These are phyloP conservation scores for Cladosporium oxysporum DNA, from an alignment of 2,329 filamentous ascomycete species.

Conservation along the genomic window DNA sequence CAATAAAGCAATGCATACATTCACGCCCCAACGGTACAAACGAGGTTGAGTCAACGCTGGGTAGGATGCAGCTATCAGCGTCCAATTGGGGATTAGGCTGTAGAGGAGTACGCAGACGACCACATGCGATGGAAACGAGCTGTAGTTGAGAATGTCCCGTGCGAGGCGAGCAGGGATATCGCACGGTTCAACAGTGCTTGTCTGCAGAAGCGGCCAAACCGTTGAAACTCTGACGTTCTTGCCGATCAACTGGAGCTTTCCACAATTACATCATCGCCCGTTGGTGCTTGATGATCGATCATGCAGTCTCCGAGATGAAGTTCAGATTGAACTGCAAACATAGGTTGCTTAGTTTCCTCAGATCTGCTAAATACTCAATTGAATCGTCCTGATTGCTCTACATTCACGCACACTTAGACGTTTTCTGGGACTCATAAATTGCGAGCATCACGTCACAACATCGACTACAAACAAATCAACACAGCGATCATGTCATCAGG, in stretches of 20 bases:
- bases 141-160: not conserved
- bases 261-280: slow-evolving; percentile 15
- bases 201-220: not conserved
- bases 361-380: not conserved
- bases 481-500: slow-evolving; percentile 50
- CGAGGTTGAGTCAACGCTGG: not conserved
- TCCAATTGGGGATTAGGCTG: not conserved
- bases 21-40: not conserved
- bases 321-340: not conserved
- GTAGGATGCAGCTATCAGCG: not conserved
- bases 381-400: not conserved
- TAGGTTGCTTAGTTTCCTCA: not conserved
- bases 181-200: not conserved
- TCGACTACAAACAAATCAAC: not conserved
- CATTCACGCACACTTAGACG: not conserved
- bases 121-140: not conserved
- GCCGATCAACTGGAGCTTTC: not conserved
- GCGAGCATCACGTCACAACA: not conserved
- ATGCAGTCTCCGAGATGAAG: not conserved
- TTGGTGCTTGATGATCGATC: slow-evolving; percentile 5
- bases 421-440: not conserved
- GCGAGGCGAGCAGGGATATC: not conserved
- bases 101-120: not conserved
- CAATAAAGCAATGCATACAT: not conserved
- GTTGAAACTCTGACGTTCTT: slow-evolving; percentile 16